These are phyloP conservation scores for Tylopilus microsporus DNA, from an alignment of 1,284 basidiomycete species.

Conservation along the genomic window DNA sequence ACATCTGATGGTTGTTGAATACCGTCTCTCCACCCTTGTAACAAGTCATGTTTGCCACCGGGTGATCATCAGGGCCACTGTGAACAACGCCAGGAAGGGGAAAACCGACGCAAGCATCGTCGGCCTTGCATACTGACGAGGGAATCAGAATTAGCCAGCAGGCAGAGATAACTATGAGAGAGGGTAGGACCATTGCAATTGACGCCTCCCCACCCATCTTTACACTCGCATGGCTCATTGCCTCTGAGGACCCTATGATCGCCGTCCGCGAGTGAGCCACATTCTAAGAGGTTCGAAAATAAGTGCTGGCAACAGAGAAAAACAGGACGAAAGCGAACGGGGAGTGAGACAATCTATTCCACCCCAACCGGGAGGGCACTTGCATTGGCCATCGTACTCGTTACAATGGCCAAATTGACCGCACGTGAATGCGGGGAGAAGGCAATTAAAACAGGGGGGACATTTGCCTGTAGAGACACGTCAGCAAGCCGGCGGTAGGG, in stretches of 20 bases:
- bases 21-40: slow-evolving; percentile 90
- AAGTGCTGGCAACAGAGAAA: neutral
- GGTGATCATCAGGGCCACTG: slow-evolving; percentile 40
- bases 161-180: neutral
- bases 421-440: slow-evolving; percentile 66
- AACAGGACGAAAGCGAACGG: slow-evolving; percentile 40
- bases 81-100: slow-evolving; percentile 54
- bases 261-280: slow-evolving; percentile 88
- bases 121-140: slow-evolving; percentile 74
- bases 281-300: slow-evolving; percentile 48
- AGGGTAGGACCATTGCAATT: slow-evolving; percentile 81
- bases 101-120: slow-evolving; percentile 75
- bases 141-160: neutral
- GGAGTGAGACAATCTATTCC: slow-evolving; percentile 77
- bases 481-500: neutral
- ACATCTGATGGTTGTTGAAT: slow-evolving; percentile 93
- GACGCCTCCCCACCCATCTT: slow-evolving; percentile 90
- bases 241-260: slow-evolving; percentile 77
- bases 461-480: slow-evolving; percentile 35
- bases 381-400: slow-evolving; percentile 74
- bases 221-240: slow-evolving; percentile 79
- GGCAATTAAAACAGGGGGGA: slow-evolving; percentile 70
- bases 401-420: slow-evolving; percentile 74
- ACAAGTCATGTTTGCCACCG: slow-evolving; percentile 78
- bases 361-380: slow-evolving; percentile 78